phyloP scores from a whole-genome alignment of 139 green algal genomes.

The Closterium sp. region DNA sequence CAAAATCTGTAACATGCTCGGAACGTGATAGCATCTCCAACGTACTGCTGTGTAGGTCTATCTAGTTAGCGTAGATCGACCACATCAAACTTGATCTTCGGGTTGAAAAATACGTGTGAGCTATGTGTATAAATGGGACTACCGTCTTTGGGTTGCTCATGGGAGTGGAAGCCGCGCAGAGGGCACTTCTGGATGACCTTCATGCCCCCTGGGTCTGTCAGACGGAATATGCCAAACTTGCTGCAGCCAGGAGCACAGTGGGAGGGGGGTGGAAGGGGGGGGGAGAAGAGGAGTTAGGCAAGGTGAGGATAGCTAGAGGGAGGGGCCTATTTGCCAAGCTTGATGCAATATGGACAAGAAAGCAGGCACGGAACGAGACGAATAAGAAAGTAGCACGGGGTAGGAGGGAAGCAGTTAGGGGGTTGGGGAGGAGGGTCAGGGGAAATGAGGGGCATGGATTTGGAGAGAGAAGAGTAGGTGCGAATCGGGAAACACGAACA shows the following conservation, averaged over 20 bases:
- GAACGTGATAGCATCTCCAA: too few species aligned
- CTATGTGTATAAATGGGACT: constrained; percentile 90
- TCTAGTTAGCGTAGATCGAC: constrained; percentile 67
- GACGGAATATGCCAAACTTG: constrained; percentile 83
- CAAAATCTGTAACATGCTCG: too few species aligned
- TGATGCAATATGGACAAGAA: too few species aligned
- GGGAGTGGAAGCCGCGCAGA: constrained; percentile 85
- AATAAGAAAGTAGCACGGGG: too few species aligned
- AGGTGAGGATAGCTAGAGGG: too few species aligned
- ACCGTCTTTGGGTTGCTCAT: constrained; percentile 53
- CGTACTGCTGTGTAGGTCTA: background rate
- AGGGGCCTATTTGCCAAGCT: too few species aligned
- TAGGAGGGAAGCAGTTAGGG: too few species aligned
- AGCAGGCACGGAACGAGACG: too few species aligned
- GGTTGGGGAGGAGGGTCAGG: background rate
- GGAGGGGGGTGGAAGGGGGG: background rate
- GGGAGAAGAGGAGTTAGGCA: background rate
- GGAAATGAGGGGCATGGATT: background rate
- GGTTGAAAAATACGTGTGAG: constrained; percentile 89
- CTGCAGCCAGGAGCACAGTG: background rate
- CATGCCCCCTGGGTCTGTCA: constrained; percentile 84
- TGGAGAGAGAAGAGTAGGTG: background rate
- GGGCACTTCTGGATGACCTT: constrained; percentile 81
- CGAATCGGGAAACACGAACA: background rate
- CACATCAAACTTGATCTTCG: constrained; percentile 69